phyloP scores from a whole-genome alignment of 2,329 filamentous ascomycete species.

The Byssoonygena ceratinophila region DNA sequence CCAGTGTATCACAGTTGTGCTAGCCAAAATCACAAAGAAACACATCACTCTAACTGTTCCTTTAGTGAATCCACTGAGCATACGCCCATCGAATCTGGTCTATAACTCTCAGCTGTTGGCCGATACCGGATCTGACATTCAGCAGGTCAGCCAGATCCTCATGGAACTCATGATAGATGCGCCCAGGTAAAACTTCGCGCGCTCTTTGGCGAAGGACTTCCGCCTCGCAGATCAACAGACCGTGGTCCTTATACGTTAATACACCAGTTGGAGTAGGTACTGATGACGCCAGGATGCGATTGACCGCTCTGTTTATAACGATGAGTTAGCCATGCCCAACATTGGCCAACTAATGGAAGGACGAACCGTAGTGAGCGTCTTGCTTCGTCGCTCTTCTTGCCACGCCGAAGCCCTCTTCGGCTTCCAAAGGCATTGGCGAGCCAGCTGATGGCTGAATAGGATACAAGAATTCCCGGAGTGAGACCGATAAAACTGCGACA shows the following conservation, averaged over 20 bases:
- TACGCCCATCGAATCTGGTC: constrained; percentile 87
- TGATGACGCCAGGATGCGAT: constrained; percentile 63
- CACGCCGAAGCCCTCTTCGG: constrained; percentile 56
- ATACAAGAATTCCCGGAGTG: constrained; percentile 84
- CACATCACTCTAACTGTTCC: too few species aligned
- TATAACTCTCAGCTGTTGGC: constrained; percentile 66
- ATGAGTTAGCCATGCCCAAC: not conserved
- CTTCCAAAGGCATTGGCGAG: constrained; percentile 58
- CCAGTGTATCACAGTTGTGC: too few species aligned
- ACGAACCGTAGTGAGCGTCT: constrained; percentile 60
- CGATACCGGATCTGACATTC: constrained; percentile 65
- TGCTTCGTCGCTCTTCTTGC: constrained; percentile 57
- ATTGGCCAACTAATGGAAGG: not conserved
- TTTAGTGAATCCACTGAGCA: constrained; percentile 54
- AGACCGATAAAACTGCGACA: constrained; percentile 67
- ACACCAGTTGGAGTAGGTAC: constrained; percentile 61
- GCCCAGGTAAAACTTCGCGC: constrained; percentile 56
- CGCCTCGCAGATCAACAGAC: constrained; percentile 77
- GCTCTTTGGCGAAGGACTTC: constrained; percentile 67
- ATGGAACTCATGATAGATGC: constrained; percentile 71
- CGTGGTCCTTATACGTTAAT: constrained; percentile 84
- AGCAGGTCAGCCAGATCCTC: constrained; percentile 80
- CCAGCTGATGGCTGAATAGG: constrained; percentile 63
- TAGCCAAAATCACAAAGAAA: too few species aligned
- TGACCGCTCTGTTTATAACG: constrained; percentile 53